A percentile compares a stretch with the other conserved stretches of the same genome.
phyloP scores from a whole-genome alignment of 1,139 yeast genomes.

The Ashbya aceris region DNA sequence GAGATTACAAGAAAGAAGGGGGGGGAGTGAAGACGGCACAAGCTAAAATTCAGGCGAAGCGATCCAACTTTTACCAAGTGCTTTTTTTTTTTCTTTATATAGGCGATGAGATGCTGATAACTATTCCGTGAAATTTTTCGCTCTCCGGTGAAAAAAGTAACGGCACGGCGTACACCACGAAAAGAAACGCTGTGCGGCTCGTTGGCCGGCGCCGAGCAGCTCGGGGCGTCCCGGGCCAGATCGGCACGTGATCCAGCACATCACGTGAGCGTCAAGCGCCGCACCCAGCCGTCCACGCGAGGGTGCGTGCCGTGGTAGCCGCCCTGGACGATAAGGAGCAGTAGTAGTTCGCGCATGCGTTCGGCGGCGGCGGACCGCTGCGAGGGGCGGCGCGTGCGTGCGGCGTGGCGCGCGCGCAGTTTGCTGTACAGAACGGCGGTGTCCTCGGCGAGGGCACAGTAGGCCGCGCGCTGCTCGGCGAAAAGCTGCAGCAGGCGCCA shows the following conservation, averaged over 20 bases:
- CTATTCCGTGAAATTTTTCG: too few species aligned
- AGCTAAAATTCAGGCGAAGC: neutral
- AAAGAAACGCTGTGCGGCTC: too few species aligned
- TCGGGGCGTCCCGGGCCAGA: too few species aligned
- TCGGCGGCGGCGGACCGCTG: neutral
- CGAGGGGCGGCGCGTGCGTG: neutral
- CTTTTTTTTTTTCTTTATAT: slow-evolving; percentile 6
- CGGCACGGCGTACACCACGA: too few species aligned
- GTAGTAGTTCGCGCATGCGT: slow-evolving; percentile 4
- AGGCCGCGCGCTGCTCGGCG: neutral
- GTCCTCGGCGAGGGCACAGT: neutral
- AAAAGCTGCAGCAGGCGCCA: slow-evolving; percentile 5
- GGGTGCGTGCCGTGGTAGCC: slow-evolving; percentile 9
- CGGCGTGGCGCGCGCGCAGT: neutral
- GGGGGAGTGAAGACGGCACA: slow-evolving; percentile 9
- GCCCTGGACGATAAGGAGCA: slow-evolving; percentile 7
- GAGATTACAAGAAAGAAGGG: slow-evolving; percentile 9
- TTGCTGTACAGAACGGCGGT: neutral
- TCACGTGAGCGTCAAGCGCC: neutral
- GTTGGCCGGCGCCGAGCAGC: too few species aligned
- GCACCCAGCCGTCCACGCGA: slow-evolving; percentile 6
- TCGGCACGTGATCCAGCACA: too few species aligned
- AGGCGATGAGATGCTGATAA: slow-evolving; percentile 3
- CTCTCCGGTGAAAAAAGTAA: too few species aligned
- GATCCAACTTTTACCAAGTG: neutral